These are phyloP conservation scores for Fraxinus albicans DNA, from an alignment of 305 asterid species.

Conservation along the genomic window DNA sequence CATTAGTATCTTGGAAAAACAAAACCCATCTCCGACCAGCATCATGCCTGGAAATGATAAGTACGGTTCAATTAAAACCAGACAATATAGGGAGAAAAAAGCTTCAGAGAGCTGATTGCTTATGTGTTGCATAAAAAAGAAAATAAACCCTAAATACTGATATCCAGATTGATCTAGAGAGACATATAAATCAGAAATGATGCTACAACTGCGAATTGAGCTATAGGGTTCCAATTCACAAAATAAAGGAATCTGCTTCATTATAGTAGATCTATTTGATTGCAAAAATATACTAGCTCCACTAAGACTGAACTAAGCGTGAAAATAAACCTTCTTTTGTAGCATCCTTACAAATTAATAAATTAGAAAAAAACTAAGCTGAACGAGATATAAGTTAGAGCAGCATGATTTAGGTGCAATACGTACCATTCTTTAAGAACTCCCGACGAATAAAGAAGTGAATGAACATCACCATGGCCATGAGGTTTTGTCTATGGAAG, in stretches of 20 bases:
- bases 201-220: neutral
- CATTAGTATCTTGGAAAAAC: conserved; percentile 98
- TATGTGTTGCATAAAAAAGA: neutral
- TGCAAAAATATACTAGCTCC: neutral
- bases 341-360: neutral
- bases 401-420: conserved; percentile 13
- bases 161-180: neutral
- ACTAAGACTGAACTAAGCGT: neutral
- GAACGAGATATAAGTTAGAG: neutral
- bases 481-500: conserved; percentile 88
- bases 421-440: conserved; percentile 84
- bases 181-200: neutral
- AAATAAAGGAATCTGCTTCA: neutral
- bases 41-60: conserved; percentile 56
- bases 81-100: conserved; percentile 10
- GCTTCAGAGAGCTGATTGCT: conserved; percentile 1
- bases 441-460: conserved; percentile 90
- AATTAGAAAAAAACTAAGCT: neutral
- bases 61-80: conserved; percentile 15
- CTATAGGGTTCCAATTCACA: neutral
- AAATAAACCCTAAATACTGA: neutral
- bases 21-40: conserved; percentile 92
- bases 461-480: conserved; percentile 99
- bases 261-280: neutral
- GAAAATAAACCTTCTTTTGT: neutral